These are phyloP conservation scores for Carpinus fangiana DNA, from an alignment of 306 rosid species.

Conservation along the genomic window DNA sequence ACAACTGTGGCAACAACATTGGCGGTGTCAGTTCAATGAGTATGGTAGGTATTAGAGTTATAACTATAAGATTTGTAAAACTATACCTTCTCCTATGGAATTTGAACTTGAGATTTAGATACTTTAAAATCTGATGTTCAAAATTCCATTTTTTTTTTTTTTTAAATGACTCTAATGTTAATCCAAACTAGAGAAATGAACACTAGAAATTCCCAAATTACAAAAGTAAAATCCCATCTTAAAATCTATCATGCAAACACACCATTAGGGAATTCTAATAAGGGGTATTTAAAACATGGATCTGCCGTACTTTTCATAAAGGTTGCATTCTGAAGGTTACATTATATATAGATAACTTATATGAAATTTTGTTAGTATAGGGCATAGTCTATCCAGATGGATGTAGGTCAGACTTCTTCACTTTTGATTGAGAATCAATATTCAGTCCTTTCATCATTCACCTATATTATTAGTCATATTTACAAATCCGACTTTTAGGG, in stretches of 20 bases:
- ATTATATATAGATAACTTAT: background rate
- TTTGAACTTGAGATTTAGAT: background rate
- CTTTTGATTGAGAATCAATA: background rate
- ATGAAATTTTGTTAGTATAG: background rate
- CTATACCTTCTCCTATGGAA: background rate
- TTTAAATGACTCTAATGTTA: background rate
- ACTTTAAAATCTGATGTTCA: background rate
- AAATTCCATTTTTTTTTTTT: background rate
- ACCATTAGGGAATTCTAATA: background rate
- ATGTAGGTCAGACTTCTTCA: background rate
- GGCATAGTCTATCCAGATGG: background rate
- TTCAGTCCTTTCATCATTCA: background rate
- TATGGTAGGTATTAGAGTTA: background rate
- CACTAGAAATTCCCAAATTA: background rate
- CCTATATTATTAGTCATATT: background rate
- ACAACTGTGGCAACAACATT: background rate
- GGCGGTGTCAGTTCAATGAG: background rate
- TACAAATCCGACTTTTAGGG: background rate
- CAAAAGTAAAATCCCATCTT: background rate
- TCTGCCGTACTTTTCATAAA: background rate
- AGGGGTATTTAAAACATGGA: background rate
- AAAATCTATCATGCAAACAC: background rate
- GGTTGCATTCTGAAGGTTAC: background rate
- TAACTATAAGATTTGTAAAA: background rate
- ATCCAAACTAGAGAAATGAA: background rate